Conservation (phyloP, 345 rosid species). For the Brassica cretica region DNA sequence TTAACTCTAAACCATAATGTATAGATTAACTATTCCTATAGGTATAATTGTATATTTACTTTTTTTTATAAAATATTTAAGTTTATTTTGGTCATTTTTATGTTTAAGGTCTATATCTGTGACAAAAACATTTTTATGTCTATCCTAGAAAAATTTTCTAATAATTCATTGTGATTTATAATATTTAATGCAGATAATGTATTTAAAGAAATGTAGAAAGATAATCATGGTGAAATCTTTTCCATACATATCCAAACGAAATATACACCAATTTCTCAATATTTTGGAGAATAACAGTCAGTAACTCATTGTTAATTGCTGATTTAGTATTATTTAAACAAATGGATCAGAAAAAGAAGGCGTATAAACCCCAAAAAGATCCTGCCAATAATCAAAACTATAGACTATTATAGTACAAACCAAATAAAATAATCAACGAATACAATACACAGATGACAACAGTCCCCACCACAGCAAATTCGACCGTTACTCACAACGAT, state of each 20-base stretch:
- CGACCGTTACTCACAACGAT: slow-evolving; percentile 41
- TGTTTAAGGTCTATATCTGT: too few species aligned
- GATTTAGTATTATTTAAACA: neutral
- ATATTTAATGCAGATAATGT: neutral
- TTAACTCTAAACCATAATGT: too few species aligned
- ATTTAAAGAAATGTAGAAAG: neutral
- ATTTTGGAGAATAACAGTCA: neutral
- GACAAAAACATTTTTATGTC: too few species aligned
- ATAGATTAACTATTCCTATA: too few species aligned
- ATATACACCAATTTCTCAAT: neutral
- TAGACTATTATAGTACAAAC: neutral
- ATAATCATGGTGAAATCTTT: neutral
- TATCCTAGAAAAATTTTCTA: too few species aligned
- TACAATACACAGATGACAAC: neutral
- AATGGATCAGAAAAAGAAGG: slow-evolving; percentile 1
- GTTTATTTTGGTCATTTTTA: too few species aligned
- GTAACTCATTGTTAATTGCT: neutral
- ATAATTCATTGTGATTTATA: neutral
- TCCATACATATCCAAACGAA: neutral
- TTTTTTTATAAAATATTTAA: too few species aligned
- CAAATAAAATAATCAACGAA: slow-evolving; percentile 10
- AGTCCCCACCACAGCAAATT: slow-evolving; percentile 19
- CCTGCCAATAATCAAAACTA: neutral
- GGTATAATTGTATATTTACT: too few species aligned
- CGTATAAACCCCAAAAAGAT: slow-evolving; percentile 21